A percentile compares a stretch with the other conserved stretches of the same genome.
Evolutionary conservation across 2,329 filamentous ascomycete genomes (phyloP).

Genomic region (Sporothrix dimorphospora): DNA sequence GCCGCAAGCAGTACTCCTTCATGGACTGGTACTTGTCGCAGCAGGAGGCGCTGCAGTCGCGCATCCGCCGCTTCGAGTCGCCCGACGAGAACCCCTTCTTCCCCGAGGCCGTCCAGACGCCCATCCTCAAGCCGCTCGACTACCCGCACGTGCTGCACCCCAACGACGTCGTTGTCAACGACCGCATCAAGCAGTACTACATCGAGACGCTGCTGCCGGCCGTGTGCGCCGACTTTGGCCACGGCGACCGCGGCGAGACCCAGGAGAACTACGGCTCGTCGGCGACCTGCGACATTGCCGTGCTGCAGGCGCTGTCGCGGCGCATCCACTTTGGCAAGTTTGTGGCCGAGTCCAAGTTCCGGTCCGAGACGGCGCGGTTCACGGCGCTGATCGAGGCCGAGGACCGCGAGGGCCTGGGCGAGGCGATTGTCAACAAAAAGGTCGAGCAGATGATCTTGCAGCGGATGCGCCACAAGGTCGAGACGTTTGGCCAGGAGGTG

Average conservation of each 20-base stretch:
- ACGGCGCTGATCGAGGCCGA: slow-evolving; percentile 78
- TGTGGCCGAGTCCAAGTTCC: slow-evolving; percentile 94
- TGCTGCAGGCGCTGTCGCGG: slow-evolving; percentile 84
- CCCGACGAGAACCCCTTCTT: slow-evolving; percentile 99
- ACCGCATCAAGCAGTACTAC: slow-evolving; percentile 84
- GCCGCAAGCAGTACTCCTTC: slow-evolving; percentile 65
- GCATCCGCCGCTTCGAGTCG: slow-evolving; percentile 91
- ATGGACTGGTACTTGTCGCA: slow-evolving; percentile 93
- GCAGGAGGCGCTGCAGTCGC: slow-evolving; percentile 87
- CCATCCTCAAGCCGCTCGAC: slow-evolving; percentile 82
- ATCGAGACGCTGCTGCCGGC: slow-evolving; percentile 79
- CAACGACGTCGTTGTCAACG: slow-evolving; percentile 90
- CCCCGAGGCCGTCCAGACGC: slow-evolving; percentile 73
- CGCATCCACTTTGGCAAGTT: slow-evolving; percentile 98
- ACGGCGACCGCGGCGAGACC: slow-evolving; percentile 77
- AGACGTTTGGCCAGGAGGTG: slow-evolving; percentile 91
- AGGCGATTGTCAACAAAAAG: slow-evolving; percentile 84
- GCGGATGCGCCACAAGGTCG: slow-evolving; percentile 81
- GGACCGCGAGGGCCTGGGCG: slow-evolving; percentile 80
- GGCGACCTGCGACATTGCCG: slow-evolving; percentile 87
- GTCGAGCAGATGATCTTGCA: slow-evolving; percentile 94
- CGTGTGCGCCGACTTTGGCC: slow-evolving; percentile 77
- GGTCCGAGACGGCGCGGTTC: slow-evolving; percentile 77
- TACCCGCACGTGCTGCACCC: slow-evolving; percentile 87
- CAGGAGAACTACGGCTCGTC: slow-evolving; percentile 95